phyloP scores from a whole-genome alignment of 176 grass and related monocot genomes.

The Carex parvula region DNA sequence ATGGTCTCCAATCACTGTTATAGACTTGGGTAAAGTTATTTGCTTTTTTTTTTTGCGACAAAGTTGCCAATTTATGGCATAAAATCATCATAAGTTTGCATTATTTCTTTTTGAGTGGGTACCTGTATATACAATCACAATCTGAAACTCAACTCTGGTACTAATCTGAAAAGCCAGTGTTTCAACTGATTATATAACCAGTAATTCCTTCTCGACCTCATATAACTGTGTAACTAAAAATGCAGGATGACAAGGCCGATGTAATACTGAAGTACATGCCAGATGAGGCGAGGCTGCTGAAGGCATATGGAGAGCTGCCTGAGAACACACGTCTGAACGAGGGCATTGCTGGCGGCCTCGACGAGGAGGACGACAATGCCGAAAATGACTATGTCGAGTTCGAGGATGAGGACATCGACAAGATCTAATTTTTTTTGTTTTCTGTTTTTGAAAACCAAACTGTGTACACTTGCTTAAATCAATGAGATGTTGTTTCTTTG shows the following conservation, averaged over 20 bases:
- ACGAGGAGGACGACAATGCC: constrained; percentile 39
- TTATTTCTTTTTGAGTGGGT: not conserved
- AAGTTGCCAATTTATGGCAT: not conserved
- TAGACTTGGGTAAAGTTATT: not conserved
- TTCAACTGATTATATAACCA: not conserved
- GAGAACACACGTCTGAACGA: constrained; percentile 73
- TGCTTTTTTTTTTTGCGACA: not conserved
- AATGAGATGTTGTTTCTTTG: not conserved
- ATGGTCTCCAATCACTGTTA: not conserved
- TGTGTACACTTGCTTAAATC: not conserved
- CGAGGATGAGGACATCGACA: constrained; percentile 92
- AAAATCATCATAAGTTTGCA: not conserved
- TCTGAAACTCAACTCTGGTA: not conserved
- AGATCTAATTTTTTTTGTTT: constrained; percentile 36
- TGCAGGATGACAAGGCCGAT: constrained; percentile 81
- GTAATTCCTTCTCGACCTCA: not conserved
- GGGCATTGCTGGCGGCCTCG: constrained; percentile 61
- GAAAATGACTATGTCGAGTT: constrained; percentile 60
- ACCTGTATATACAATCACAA: not conserved
- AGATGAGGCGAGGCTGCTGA: constrained; percentile 67
- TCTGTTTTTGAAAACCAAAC: not conserved
- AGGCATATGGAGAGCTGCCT: constrained; percentile 71
- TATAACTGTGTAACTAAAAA: not conserved
- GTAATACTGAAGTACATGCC: constrained; percentile 96
- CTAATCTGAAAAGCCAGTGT: not conserved